These are phyloP conservation scores for Candida cerambycidarum DNA, from an alignment of 805 yeast genomes.

Conservation along the genomic window DNA sequence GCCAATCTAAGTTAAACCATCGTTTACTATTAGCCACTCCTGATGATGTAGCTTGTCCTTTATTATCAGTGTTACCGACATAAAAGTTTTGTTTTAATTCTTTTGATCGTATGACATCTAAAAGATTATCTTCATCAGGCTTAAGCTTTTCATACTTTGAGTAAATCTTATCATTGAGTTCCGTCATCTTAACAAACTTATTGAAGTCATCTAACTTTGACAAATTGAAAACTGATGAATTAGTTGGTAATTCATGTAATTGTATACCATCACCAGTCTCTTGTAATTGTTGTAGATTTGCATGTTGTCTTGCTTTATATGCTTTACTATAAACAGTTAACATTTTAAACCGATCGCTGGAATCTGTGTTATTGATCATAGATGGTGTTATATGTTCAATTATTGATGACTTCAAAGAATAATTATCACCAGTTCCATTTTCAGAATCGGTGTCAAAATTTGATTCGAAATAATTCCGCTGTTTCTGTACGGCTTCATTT, in stretches of 20 bases:
- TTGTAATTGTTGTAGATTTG: slow-evolving; percentile 1
- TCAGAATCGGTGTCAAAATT: slow-evolving; percentile 22
- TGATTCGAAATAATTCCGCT: slow-evolving; percentile 16
- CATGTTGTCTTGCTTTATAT: slow-evolving; percentile 4
- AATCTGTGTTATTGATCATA: slow-evolving; percentile 8
- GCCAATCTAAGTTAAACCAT: slow-evolving; percentile 18
- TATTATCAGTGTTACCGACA: slow-evolving; percentile 6
- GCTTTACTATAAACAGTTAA: slow-evolving; percentile 25
- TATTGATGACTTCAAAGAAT: slow-evolving; percentile 26
- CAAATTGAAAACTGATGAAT: slow-evolving; percentile 29
- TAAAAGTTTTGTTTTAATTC: slow-evolving; percentile 31
- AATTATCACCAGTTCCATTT: slow-evolving; percentile 10
- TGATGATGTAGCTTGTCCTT: slow-evolving; percentile 5
- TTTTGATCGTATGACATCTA: slow-evolving; percentile 24
- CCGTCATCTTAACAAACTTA: slow-evolving; percentile 33
- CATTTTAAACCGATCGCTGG: slow-evolving; percentile 26
- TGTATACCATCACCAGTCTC: slow-evolving; percentile 18
- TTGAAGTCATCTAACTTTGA: slow-evolving; percentile 35
- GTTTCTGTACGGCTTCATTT: slow-evolving; percentile 6
- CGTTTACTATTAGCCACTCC: slow-evolving; percentile 5
- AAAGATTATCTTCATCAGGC: slow-evolving; percentile 20
- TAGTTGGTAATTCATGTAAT: slow-evolving; percentile 13
- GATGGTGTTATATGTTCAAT: slow-evolving; percentile 20
- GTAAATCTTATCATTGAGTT: slow-evolving; percentile 32
- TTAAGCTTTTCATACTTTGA: slow-evolving; percentile 16